phyloP scores from a whole-genome alignment of 2,329 filamentous ascomycete species.

The Epichloe glyceriae region DNA sequence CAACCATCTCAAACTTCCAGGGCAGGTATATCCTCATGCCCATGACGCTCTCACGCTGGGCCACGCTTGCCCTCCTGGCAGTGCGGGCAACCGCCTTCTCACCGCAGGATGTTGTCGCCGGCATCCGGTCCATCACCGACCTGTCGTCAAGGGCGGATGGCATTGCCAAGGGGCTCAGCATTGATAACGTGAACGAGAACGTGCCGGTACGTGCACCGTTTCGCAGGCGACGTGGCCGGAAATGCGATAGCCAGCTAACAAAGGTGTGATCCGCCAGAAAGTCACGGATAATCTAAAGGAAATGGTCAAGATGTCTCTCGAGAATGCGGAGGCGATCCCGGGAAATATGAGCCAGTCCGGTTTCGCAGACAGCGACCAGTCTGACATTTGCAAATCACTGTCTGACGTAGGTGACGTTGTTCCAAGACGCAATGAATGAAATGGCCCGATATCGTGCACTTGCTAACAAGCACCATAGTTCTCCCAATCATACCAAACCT shows the following conservation, averaged over 20 bases:
- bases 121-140: conserved; percentile 4
- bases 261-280: not conserved
- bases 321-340: not conserved
- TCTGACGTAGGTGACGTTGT: conserved; percentile 1
- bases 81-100: not conserved
- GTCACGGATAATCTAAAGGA: not conserved
- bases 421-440: no score
- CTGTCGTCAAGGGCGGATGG: conserved; percentile 5
- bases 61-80: not conserved
- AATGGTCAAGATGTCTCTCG: not conserved
- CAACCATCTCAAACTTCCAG: no score
- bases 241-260: not conserved
- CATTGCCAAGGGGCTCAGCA: conserved; percentile 1
- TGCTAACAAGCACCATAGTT: conserved; percentile 4
- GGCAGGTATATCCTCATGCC: no score
- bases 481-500: conserved; percentile 6
- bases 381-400: conserved; percentile 8
- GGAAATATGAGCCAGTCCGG: not conserved
- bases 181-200: not conserved
- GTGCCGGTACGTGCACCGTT: not conserved
- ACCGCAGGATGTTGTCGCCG: not conserved
- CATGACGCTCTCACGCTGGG: no score
- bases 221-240: not conserved
- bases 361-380: conserved; percentile 6
- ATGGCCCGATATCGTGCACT: not conserved